Percentiles rank a stretch among this genome's conserved stretches.
Conservation (phyloP, 306 rosid genomes). For the Vachellia collinsii region DNA sequence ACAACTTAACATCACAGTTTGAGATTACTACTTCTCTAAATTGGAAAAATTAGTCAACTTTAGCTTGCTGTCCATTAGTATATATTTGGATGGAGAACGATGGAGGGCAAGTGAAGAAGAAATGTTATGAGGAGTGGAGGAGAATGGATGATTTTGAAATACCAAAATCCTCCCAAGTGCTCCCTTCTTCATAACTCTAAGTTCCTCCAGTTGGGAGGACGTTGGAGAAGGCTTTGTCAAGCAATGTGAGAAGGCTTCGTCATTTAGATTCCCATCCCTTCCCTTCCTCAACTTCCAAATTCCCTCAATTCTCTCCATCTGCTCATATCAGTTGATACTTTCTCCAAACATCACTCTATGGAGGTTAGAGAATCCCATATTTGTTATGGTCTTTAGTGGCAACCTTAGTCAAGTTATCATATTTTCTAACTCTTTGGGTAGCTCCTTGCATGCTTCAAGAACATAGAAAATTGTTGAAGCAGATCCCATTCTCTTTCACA, state of each 20-base stretch:
- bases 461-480: neutral
- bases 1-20: neutral
- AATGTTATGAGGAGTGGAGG: neutral
- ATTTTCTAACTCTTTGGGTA: neutral
- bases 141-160: neutral
- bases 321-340: neutral
- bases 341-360: neutral
- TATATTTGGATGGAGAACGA: neutral
- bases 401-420: neutral
- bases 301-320: neutral
- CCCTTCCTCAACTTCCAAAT: neutral
- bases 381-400: neutral
- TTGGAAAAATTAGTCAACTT: neutral
- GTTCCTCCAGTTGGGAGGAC: neutral
- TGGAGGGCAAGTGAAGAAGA: neutral
- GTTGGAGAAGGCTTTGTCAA: neutral
- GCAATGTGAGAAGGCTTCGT: neutral
- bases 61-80: neutral
- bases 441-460: neutral
- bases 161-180: neutral
- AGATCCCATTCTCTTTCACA: neutral
- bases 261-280: neutral
- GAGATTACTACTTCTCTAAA: neutral
- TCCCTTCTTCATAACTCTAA: neutral
- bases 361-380: neutral